A percentile compares a stretch with the other conserved stretches of the same genome.
phyloP scores from a whole-genome alignment of 345 rosid species.

The Ailanthus altissimus region DNA sequence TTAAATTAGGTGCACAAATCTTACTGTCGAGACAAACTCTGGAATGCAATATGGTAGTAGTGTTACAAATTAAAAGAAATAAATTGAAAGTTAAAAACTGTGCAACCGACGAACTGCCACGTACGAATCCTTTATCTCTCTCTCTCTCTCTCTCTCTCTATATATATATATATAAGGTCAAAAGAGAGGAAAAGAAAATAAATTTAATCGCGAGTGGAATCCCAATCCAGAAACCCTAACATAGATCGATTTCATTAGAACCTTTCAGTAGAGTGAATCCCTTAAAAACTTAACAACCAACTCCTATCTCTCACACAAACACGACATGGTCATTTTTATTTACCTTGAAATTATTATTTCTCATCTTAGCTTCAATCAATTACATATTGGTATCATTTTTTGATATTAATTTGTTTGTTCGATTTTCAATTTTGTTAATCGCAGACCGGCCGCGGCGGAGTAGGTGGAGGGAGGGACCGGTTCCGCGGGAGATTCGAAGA shows the following conservation, averaged over 20 bases:
- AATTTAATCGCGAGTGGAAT: background rate
- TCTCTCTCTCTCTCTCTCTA: too few species aligned
- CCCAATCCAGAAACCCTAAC: conserved; percentile 9
- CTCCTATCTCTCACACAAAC: background rate
- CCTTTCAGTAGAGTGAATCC: background rate
- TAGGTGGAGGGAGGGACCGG: conserved; percentile 54
- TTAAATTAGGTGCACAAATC: too few species aligned
- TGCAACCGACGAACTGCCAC: too few species aligned
- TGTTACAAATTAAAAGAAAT: too few species aligned
- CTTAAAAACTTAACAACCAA: background rate
- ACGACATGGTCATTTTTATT: conserved; percentile 25
- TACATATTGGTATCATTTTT: conserved; percentile 3
- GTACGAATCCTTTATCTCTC: too few species aligned
- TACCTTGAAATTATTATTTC: background rate
- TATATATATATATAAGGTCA: too few species aligned
- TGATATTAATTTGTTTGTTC: background rate
- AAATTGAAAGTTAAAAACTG: too few species aligned
- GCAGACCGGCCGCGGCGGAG: conserved; percentile 41
- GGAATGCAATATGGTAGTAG: too few species aligned
- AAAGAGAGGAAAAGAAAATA: background rate
- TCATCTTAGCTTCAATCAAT: background rate
- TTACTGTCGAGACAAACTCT: too few species aligned
- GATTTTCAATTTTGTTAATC: background rate
- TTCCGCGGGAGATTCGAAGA: conserved; percentile 39
- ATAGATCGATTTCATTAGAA: background rate